Base-by-base conservation (phyloP, 345 rosid species). In the Pugionium dolabratum region DNA sequence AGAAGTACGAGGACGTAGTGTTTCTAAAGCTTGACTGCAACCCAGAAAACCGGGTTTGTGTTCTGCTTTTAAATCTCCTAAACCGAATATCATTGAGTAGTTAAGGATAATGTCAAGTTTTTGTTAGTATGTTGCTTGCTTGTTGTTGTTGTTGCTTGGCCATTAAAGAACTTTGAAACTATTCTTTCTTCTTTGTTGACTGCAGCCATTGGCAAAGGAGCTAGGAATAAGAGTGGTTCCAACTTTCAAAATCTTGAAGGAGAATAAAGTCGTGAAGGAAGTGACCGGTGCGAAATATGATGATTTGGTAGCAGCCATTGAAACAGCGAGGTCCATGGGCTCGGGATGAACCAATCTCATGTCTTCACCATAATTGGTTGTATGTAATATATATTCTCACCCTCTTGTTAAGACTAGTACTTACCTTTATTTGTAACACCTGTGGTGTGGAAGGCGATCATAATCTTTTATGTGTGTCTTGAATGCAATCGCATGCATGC, bases 1-100 rank as follows among this genome's bases (percentile, higher is more conserved):
- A 86, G 82, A 86, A 93, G 74, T 86, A 85, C 32, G 77, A 83
- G 10, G 98, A 93, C 59, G 97, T 85, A 25, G 86, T 93, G 54
- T 93, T 93, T 59, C 79, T 93, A 9, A 93, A 93, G 83, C 98
- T 93, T 47, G 98, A 88, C 56, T 93, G 98, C 84, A 90, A 88
- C 80, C 89, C 81, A 72, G 94, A 90, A 2, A 93, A 93, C 86
- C 83, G 74, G 90, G 98, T 87, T 37, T 28, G 67, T 58, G 0
- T 65, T 72, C 36, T 69, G 32, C 53, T 32, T 9, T 54, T 44
- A 58, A 32, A 18, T 28, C 67, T 52, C 32, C 25, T 45, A 31
- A 48, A 36, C 46, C 45, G 3, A 10, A n/a, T 61, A 46, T 48
- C 33, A 3, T 18, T 62, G 46, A 61, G 10, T 47, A 35, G 54